Percentiles rank a stretch among this genome's conserved stretches.
Conservation (phyloP, 306 rosid genomes). For the Trifolium subterraneum region DNA sequence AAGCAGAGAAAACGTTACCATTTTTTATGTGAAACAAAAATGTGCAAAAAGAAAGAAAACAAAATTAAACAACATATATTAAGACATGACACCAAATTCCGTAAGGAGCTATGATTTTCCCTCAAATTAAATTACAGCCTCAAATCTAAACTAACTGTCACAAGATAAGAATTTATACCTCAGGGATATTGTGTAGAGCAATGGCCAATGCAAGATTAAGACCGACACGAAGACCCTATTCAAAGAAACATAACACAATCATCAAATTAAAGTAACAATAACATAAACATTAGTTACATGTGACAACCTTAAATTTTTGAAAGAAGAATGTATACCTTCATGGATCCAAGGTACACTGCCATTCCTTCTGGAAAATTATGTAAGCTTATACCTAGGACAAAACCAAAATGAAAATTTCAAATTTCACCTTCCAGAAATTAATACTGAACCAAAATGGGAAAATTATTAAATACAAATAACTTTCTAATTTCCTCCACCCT, state of each 20-base stretch:
- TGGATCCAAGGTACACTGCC: conserved; percentile 98
- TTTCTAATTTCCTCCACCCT: conserved; percentile 11
- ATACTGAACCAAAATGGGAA: background rate
- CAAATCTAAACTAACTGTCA: background rate
- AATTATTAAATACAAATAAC: background rate
- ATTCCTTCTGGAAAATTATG: conserved; percentile 99
- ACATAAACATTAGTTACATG: conserved; percentile 10
- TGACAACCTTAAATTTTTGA: conserved; percentile 12
- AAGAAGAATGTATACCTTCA: conserved; percentile 62
- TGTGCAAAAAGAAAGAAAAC: background rate
- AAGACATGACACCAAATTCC: conserved; percentile 17
- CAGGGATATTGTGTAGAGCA: conserved; percentile 90
- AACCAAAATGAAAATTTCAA: background rate
- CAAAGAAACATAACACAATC: conserved; percentile 30
- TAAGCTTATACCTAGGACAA: conserved; percentile 74
- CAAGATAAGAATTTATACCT: conserved; percentile 58
- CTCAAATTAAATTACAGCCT: background rate
- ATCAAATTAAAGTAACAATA: conserved; percentile 27
- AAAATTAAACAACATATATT: background rate
- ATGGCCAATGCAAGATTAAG: conserved; percentile 89
- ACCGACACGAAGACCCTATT: conserved; percentile 90
- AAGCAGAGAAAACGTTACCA: conserved; percentile 26
- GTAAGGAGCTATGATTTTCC: conserved; percentile 3
- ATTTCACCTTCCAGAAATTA: background rate
- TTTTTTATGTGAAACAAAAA: conserved; percentile 3